Percentiles rank a stretch among this genome's conserved stretches.
Conservation (phyloP, 2,329 filamentous ascomycete genomes). For the Hypoxylon sp. region DNA sequence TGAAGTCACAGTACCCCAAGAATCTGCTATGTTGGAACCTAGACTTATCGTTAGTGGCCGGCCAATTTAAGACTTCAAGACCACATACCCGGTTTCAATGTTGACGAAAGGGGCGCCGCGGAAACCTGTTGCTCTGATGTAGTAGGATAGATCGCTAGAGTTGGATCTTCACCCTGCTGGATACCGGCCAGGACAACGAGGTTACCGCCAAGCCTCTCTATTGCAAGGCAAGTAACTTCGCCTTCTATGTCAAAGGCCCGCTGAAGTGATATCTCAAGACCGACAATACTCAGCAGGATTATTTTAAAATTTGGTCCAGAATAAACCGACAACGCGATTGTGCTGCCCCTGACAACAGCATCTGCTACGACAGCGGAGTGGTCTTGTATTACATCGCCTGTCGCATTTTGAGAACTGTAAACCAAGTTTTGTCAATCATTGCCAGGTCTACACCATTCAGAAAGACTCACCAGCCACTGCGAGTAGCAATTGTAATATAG, state of each 20-base stretch:
- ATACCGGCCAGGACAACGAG: slow-evolving; percentile 46
- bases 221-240: slow-evolving; percentile 64
- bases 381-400: slow-evolving; percentile 53
- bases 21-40: slow-evolving; percentile 3
- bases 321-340: slow-evolving; percentile 61
- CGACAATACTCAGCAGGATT: slow-evolving; percentile 56
- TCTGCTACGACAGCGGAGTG: slow-evolving; percentile 55
- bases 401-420: slow-evolving; percentile 51
- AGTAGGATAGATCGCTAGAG: slow-evolving; percentile 43
- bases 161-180: slow-evolving; percentile 36
- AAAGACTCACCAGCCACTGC: slow-evolving; percentile 55
- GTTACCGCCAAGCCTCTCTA: slow-evolving; percentile 36
- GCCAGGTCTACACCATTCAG: slow-evolving; percentile 14
- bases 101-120: slow-evolving; percentile 22
- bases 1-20: slow-evolving; percentile 15
- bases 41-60: background rate
- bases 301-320: slow-evolving; percentile 55
- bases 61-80: background rate
- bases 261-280: slow-evolving; percentile 49
- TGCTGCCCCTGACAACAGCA: slow-evolving; percentile 57
- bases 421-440: slow-evolving; percentile 20
- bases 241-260: slow-evolving; percentile 56
- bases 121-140: slow-evolving; percentile 7
- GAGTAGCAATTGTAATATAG: slow-evolving; percentile 57
- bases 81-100: slow-evolving; percentile 37